phyloP scores from a whole-genome alignment of 2,329 filamentous ascomycete genomes.

The Hymenoscyphus infarciens region DNA sequence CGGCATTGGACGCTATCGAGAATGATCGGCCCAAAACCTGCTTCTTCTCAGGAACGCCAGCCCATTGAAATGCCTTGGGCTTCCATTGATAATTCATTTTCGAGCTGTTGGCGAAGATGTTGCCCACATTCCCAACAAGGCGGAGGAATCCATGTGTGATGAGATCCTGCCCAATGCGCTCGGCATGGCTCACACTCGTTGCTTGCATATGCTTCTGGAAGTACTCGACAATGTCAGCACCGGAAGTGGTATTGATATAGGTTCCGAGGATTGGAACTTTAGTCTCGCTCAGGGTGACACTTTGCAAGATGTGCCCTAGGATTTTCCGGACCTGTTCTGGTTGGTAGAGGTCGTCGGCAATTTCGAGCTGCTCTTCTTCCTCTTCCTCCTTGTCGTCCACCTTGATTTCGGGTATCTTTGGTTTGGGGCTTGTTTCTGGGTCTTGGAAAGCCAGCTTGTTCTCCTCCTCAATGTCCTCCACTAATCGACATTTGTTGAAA shows the following conservation, averaged over 20 bases:
- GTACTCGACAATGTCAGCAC: conserved; percentile 93
- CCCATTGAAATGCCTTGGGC: conserved; percentile 81
- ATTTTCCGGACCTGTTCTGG: conserved; percentile 90
- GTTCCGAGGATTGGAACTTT: conserved; percentile 95
- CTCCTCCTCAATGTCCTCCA: conserved; percentile 96
- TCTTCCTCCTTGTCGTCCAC: conserved; percentile 66
- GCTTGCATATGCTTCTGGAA: conserved; percentile 84
- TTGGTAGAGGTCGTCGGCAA: conserved; percentile 83
- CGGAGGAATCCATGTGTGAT: conserved; percentile 82
- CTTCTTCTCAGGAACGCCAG: conserved; percentile 88
- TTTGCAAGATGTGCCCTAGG: conserved; percentile 78
- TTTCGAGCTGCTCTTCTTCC: conserved; percentile 79
- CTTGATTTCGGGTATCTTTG: conserved; percentile 79
- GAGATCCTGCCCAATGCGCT: conserved; percentile 92
- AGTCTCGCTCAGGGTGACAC: conserved; percentile 80
- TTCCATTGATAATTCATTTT: conserved; percentile 98
- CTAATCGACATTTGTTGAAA: conserved; percentile 96
- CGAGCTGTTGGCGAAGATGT: conserved; percentile 93
- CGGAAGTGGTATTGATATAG: conserved; percentile 88
- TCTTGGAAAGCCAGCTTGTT: conserved; percentile 97
- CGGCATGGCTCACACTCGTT: conserved; percentile 82
- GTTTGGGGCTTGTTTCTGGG: conserved; percentile 66
- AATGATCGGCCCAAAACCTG: conserved; percentile 67
- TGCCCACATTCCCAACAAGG: conserved; percentile 90
- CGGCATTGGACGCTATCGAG: conserved; percentile 60